Percentiles rank a stretch among this genome's conserved stretches.
phyloP scores from a whole-genome alignment of 495 filamentous ascomycete species.

The Tricharina praecox region DNA sequence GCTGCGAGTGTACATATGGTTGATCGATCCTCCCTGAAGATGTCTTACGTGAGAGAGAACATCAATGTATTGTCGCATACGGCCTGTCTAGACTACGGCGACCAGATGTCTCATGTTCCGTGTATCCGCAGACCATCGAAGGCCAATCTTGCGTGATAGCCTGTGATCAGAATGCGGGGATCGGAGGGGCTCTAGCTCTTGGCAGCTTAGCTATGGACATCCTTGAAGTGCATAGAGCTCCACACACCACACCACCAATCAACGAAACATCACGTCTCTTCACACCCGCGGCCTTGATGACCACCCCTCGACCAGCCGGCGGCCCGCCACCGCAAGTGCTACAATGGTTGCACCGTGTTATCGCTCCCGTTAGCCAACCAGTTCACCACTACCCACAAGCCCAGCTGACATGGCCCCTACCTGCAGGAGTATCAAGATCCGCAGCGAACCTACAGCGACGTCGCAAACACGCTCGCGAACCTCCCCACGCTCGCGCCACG shows the following conservation, averaged over 20 bases:
- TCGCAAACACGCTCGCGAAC: conserved; percentile 62
- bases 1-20: too few species aligned
- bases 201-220: neutral
- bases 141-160: too few species aligned
- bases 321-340: conserved; percentile 43
- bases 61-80: too few species aligned
- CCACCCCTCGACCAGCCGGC: conserved; percentile 10
- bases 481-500: conserved; percentile 74
- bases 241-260: neutral
- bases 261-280: too few species aligned
- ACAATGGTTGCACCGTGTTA: conserved; percentile 84
- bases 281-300: too few species aligned
- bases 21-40: too few species aligned
- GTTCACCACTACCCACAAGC: conserved; percentile 2
- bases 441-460: conserved; percentile 80
- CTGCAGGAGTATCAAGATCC: conserved; percentile 78
- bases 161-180: neutral
- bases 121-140: too few species aligned
- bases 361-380: conserved; percentile 51
- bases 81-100: too few species aligned
- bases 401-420: conserved; percentile 1
- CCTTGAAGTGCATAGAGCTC: neutral
- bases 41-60: too few species aligned
- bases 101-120: too few species aligned
- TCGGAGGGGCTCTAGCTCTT: too few species aligned